phyloP scores from a whole-genome alignment of 2,329 filamentous ascomycete genomes.

The Cercospora sp. region DNA sequence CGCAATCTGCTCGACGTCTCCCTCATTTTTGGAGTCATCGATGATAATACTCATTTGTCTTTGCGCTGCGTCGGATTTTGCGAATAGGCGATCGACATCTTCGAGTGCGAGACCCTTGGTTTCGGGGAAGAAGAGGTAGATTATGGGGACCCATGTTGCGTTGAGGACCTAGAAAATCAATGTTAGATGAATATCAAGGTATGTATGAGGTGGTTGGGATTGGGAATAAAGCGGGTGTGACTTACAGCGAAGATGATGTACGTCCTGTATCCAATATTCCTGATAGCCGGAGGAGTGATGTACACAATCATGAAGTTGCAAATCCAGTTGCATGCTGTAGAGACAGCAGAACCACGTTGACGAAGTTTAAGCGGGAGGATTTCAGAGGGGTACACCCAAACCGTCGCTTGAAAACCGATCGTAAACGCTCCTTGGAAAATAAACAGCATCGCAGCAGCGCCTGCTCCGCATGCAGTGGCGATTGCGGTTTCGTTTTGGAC shows the following conservation, averaged over 20 bases:
- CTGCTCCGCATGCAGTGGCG: constrained; percentile 28
- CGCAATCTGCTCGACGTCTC: constrained; percentile 19
- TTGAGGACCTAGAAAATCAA: constrained; percentile 20
- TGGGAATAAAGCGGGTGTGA: too few relatives aligned
- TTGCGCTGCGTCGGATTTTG: constrained; percentile 27
- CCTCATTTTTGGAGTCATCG: constrained; percentile 5
- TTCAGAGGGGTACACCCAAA: constrained; percentile 64
- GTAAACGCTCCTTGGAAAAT: constrained; percentile 65
- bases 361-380: constrained; percentile 51
- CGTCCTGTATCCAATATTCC: constrained; percentile 56
- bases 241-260: constrained; percentile 49
- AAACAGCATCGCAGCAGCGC: constrained; percentile 58
- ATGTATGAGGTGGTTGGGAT: too few relatives aligned
- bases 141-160: constrained; percentile 47
- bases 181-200: too few relatives aligned
- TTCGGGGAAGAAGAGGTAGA: constrained; percentile 64
- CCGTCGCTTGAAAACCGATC: constrained; percentile 59
- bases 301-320: constrained; percentile 65
- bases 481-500: constrained; percentile 34
- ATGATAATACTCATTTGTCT: constrained; percentile 25
- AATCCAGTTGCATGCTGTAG: constrained; percentile 36
- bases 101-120: constrained; percentile 59
- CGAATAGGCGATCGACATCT: constrained; percentile 69
- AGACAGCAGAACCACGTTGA: constrained; percentile 37
- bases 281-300: constrained; percentile 63